A percentile compares a stretch with the other conserved stretches of the same genome.
phyloP scores from a whole-genome alignment of 2,329 filamentous ascomycete species.

The Fusarium scirpi region DNA sequence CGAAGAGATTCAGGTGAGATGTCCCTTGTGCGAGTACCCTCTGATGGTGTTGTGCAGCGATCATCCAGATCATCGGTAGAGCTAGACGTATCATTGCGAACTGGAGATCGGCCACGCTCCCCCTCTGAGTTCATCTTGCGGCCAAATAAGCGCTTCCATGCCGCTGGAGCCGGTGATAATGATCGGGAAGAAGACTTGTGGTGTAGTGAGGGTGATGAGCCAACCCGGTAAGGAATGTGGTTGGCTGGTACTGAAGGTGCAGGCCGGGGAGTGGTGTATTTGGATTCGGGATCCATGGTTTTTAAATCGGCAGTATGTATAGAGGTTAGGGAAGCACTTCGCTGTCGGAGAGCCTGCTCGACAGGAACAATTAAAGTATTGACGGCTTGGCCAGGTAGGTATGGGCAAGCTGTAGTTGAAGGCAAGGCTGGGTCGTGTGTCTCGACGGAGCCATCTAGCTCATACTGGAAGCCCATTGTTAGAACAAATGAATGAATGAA shows the following conservation, averaged over 20 bases:
- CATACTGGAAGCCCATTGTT: constrained; percentile 70
- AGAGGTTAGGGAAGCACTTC: constrained; percentile 75
- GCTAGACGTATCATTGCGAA: constrained; percentile 40
- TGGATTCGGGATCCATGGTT: constrained; percentile 83
- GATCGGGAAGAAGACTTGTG: constrained; percentile 60
- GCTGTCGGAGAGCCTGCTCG: constrained; percentile 70
- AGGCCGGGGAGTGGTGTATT: constrained; percentile 76
- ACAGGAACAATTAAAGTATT: constrained; percentile 86
- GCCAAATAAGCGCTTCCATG: constrained; percentile 65
- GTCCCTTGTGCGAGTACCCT: constrained; percentile 60
- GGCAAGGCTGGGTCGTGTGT: constrained; percentile 78
- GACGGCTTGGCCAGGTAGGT: constrained; percentile 87
- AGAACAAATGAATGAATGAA: constrained; percentile 34
- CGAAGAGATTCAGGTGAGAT: constrained; percentile 68
- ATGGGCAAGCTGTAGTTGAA: constrained; percentile 82
- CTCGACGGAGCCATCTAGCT: constrained; percentile 82
- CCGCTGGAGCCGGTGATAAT: constrained; percentile 59
- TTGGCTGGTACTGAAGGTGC: constrained; percentile 55
- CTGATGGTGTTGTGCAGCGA: constrained; percentile 49
- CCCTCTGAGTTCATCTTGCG: constrained; percentile 55
- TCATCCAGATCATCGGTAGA: constrained; percentile 26
- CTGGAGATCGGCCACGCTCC: constrained; percentile 51
- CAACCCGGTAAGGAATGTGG: constrained; percentile 43
- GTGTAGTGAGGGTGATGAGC: constrained; percentile 50
- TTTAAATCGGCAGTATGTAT: constrained; percentile 69